Percentiles rank a stretch among this genome's conserved stretches.
Evolutionary conservation across 208 protist species (phyloP).

Genomic region (Leishmania major): DNA sequence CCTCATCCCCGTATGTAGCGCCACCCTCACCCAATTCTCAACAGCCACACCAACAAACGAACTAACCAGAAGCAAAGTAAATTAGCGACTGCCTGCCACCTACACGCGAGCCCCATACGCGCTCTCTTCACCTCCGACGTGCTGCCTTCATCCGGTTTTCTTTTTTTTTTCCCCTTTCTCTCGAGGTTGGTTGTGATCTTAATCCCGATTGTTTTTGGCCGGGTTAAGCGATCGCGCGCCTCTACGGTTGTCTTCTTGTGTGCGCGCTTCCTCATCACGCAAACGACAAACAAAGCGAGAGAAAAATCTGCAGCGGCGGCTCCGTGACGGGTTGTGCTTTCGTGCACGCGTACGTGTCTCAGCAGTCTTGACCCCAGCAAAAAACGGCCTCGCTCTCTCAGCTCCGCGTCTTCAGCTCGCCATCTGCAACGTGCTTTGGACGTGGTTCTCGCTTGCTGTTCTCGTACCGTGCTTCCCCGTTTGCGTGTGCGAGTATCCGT

Average conservation of each 20-base stretch:
- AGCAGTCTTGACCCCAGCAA: neutral
- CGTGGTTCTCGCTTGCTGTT: conserved; percentile 8
- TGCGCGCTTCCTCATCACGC: neutral
- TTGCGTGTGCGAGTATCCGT: neutral
- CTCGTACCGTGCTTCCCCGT: neutral
- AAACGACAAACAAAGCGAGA: neutral
- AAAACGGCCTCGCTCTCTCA: conserved; percentile 3
- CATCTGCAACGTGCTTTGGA: conserved; percentile 14
- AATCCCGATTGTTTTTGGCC: no score
- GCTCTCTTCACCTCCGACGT: neutral
- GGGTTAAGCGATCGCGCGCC: neutral
- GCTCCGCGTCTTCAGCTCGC: conserved; percentile 9
- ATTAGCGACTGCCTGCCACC: neutral
- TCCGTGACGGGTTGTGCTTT: neutral
- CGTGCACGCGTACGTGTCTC: neutral
- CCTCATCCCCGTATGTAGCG: neutral
- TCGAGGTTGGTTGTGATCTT: no score
- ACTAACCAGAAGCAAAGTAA: neutral
- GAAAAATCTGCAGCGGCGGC: neutral
- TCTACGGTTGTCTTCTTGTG: neutral
- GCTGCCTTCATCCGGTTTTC: neutral
- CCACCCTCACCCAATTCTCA: neutral
- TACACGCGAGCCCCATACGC: neutral
- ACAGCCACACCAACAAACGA: neutral
- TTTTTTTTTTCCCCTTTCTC: neutral